Conservation (phyloP, 2,329 filamentous ascomycete species). For the Aplosporella prunicola region DNA sequence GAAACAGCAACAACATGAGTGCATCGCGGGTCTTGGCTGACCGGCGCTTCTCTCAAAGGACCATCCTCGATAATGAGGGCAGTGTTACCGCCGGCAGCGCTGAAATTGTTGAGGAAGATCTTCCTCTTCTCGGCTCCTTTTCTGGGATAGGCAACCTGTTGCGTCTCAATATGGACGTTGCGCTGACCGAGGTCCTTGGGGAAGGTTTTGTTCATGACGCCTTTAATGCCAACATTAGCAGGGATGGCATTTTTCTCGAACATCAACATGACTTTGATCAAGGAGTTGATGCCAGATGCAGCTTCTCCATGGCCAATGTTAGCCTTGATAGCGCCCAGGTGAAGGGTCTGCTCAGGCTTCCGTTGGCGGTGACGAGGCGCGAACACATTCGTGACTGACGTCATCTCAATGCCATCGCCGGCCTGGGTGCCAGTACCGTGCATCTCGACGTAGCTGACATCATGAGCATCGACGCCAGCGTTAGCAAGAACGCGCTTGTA, state of each 20-base stretch:
- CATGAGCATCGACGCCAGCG: constrained; percentile 63
- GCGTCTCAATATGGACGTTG: constrained; percentile 43
- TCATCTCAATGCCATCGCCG: constrained; percentile 75
- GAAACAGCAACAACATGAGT: constrained; percentile 42
- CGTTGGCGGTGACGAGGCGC: constrained; percentile 45
- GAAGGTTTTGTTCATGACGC: constrained; percentile 46
- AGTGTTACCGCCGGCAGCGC: constrained; percentile 45
- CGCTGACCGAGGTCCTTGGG: constrained; percentile 43
- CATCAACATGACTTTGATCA: constrained; percentile 46
- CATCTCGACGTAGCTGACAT: constrained; percentile 80
- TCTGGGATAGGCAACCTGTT: constrained; percentile 37
- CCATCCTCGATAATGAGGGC: constrained; percentile 44
- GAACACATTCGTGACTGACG: constrained; percentile 59
- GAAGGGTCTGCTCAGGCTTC: constrained; percentile 39
- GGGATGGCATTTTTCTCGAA: constrained; percentile 45
- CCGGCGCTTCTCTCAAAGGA: constrained; percentile 34
- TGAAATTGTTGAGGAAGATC: constrained; percentile 46
- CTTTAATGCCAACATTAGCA: constrained; percentile 47
- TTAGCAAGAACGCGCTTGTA: constrained; percentile 62
- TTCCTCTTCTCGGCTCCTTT: constrained; percentile 40
- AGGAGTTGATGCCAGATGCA: constrained; percentile 45
- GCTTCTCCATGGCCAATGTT: constrained; percentile 48
- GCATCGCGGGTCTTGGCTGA: constrained; percentile 35
- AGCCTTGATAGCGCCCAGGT: constrained; percentile 47
- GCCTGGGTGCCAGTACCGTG: constrained; percentile 83